Base-by-base conservation (phyloP, 225 moss, liverwort and hornwort genomes). In the Climacium dendroides region DNA sequence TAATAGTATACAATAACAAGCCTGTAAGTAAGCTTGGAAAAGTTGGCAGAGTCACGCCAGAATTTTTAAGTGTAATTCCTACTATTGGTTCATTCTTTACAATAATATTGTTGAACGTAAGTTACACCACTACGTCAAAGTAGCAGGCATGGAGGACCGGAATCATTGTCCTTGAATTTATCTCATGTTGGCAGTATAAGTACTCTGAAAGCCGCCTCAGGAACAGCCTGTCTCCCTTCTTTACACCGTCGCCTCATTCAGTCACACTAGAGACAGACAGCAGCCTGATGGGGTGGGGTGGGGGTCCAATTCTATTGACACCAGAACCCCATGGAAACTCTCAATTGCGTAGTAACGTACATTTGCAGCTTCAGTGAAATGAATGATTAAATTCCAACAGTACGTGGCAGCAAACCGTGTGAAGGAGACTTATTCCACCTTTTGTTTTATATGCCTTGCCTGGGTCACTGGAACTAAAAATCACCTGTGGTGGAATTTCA, bases 151-250 rank as follows among this genome's bases (percentile, higher is more conserved):
- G 76, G 74, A 84, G 80, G 74, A 83, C 75, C 54, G 54, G 69
- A 91, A 89, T 91, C 76, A 89, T 91, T 91, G 89, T 89, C 81
- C 87, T 87, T 89, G 89, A 81, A 64, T 81, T 87, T 78, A 82
- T 77, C 87, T 85, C 85, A 71, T 23, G 52, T 85, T 89, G 85
- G 87, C 87, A 77, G 89, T 81, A 66, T 86, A 82, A 80, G 85
- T 85, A 74, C 86, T 60, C 70, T 88, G 83, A 80, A 85, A 71
- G 85, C 79, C 79, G 79, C 72, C 79, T 79, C 91, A 74, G 66
- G 85, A 82, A 85, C 72, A 82, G 86, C 81, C 87, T 87, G 85
- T 85, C 87, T 69, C 52, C 59, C 17, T 57, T 65, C 78, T 88
- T 79, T 85, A 79, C 79, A 73, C 53, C 71, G 3, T 67, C 55